These are phyloP conservation scores for Sporormia fimetaria DNA, from an alignment of 495 filamentous ascomycete genomes.

Conservation along the genomic window DNA sequence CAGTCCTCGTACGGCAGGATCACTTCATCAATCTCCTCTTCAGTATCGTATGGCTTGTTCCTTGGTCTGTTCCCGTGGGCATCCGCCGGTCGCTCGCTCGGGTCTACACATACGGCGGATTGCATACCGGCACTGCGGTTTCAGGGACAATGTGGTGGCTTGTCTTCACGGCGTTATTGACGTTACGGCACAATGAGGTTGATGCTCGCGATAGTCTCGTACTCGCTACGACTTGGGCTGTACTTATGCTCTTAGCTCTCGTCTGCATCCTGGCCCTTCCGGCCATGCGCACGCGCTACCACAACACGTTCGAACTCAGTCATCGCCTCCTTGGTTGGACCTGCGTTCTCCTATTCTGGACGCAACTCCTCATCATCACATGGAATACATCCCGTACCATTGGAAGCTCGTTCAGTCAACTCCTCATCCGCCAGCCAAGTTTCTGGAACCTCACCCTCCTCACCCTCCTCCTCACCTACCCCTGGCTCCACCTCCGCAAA, in stretches of 20 bases:
- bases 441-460: conserved; percentile 25
- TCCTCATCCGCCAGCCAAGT: conserved; percentile 4
- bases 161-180: conserved; percentile 4
- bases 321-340: conserved; percentile 48
- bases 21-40: conserved; percentile 20
- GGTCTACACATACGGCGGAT: conserved; percentile 21
- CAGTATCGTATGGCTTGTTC: conserved; percentile 13
- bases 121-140: conserved; percentile 22
- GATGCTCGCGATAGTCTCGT: background rate
- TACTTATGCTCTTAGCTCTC: conserved; percentile 29
- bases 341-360: conserved; percentile 37
- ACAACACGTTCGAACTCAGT: conserved; percentile 47
- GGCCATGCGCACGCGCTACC: conserved; percentile 36
- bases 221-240: conserved; percentile 5
- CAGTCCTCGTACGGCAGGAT: conserved; percentile 22
- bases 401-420: background rate
- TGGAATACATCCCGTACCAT: background rate
- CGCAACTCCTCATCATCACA: conserved; percentile 6
- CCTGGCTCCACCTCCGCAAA: conserved; percentile 19
- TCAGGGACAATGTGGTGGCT: conserved; percentile 24
- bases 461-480: conserved; percentile 10
- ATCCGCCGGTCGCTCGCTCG: conserved; percentile 13
- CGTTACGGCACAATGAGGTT: conserved; percentile 1
- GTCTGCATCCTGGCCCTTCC: conserved; percentile 39
- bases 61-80: conserved; percentile 15